Evolutionary conservation across 2,329 filamentous ascomycete genomes (phyloP).

Genomic region (Aaosphaeria arxii): DNA sequence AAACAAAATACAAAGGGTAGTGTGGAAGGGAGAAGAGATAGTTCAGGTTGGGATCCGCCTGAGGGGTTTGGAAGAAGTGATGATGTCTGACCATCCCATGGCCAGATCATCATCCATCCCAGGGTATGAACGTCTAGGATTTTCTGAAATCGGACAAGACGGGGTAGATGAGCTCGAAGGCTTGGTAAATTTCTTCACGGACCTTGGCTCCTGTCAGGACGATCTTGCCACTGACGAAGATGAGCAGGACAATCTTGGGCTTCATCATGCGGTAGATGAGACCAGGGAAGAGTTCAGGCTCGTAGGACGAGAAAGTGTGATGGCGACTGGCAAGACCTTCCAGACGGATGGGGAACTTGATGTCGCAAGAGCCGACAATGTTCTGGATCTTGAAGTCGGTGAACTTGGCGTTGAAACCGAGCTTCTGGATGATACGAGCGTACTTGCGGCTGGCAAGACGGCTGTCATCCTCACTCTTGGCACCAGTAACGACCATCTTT

Average conservation of each 20-base stretch:
- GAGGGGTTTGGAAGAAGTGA: neutral
- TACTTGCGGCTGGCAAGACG: conserved; percentile 97
- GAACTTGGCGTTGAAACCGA: conserved; percentile 99
- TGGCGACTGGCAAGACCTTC: conserved; percentile 95
- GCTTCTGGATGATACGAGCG: conserved; percentile 98
- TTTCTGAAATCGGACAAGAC: conserved; percentile 58
- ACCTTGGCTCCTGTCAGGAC: conserved; percentile 97
- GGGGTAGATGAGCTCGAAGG: conserved; percentile 36
- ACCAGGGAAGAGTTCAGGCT: conserved; percentile 97
- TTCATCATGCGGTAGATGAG: conserved; percentile 99
- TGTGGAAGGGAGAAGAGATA: neutral
- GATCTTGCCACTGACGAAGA: conserved; percentile 98
- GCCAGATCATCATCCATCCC: neutral
- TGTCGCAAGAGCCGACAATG: conserved; percentile 97
- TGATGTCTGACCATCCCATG: neutral
- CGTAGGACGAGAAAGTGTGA: conserved; percentile 94
- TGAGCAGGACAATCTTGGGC: conserved; percentile 96
- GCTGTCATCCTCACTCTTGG: conserved; percentile 96
- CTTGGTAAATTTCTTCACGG: conserved; percentile 78
- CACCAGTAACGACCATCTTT: conserved; percentile 99
- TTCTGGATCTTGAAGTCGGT: conserved; percentile 98
- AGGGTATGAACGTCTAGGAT: conserved; percentile 42
- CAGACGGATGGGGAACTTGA: conserved; percentile 97
- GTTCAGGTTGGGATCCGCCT: too few species aligned
- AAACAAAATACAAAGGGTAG: conserved; percentile 15